Base-by-base conservation (phyloP, 2,329 filamentous ascomycete genomes). In the Ramichloridium luteum region DNA sequence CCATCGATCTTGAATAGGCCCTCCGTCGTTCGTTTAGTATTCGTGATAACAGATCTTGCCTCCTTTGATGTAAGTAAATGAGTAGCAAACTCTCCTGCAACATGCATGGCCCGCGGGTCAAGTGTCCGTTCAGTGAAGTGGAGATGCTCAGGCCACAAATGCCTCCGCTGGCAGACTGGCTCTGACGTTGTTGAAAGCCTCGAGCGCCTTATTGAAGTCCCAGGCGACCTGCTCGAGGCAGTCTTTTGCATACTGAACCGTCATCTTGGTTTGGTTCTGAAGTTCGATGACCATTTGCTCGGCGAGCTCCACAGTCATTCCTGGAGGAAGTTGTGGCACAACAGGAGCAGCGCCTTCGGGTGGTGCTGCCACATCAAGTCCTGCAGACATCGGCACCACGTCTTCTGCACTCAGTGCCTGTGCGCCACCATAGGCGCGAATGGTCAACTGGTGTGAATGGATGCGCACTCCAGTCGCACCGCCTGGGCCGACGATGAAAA, bases 171-270 rank as follows among this genome's bases (percentile, higher is more conserved):
- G 56, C 17, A 66, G 38, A 20, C 44, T 59, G 2, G 48, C 81
- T 65, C 77, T 84, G 35, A 81, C 75, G 43, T 77, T 70, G 40
- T 77, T 70, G 51, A 93, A 94, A 17, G 81, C 73, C 32, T 68
- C 62, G 44, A 86, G 60, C 2, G 86, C 88, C 43, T 72, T 70
- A 22, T 80, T 71, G 29, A 86, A 73, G 52, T 92, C 72, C 84
- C 85, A 96, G 22, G 68, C 71, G 35, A 78, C 82, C 37, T 85
- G 75, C 3, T 73, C 68, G 11, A 96, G 65, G 47, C 88, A 94
- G 65, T 92, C 71, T 44, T 77, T 71, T 1, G 85, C 80, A 53
- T 80, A 93, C 36, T 80, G 66, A 6, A 76, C 58, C 6, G 74
- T 90, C 75, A 98, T 84, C 35, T 76, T 74, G 1, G 86, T 93